Conservation (phyloP, 176 grass and related monocot species). For the Canna indica region DNA sequence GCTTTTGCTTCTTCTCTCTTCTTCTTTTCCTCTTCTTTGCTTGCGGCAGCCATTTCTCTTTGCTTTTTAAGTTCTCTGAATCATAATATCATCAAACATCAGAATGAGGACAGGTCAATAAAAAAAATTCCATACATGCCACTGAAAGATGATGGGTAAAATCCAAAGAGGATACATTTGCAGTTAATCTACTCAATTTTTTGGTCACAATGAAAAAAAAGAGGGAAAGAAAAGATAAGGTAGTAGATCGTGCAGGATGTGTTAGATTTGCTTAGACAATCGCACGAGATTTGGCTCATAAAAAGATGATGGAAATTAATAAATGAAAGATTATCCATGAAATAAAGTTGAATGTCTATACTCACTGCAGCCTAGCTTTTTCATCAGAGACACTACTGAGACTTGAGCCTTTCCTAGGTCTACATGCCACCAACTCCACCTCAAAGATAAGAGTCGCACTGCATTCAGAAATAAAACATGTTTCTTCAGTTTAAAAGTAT, state of each 20-base stretch:
- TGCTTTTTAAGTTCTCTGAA: constrained; percentile 78
- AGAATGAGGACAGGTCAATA: not conserved
- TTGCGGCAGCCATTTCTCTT: constrained; percentile 52
- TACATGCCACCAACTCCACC: constrained; percentile 80
- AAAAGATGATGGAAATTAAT: not conserved
- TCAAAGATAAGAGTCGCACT: constrained; percentile 91
- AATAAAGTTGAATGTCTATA: not conserved
- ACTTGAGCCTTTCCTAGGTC: constrained; percentile 87
- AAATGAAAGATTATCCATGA: not conserved
- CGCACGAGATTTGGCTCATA: not conserved
- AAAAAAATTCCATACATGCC: not conserved
- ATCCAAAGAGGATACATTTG: not conserved
- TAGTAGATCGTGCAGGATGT: not conserved
- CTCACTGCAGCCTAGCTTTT: constrained; percentile 93
- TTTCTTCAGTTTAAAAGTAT: constrained; percentile 5
- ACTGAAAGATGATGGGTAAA: not conserved
- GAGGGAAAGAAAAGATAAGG: not conserved
- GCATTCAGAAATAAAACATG: constrained; percentile 26
- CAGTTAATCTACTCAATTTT: not conserved
- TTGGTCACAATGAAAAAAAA: not conserved
- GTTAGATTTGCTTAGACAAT: not conserved
- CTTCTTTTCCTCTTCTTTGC: constrained; percentile 92
- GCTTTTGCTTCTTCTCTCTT: constrained; percentile 96
- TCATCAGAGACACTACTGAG: constrained; percentile 64
- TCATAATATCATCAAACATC: not conserved